Conservation (phyloP, 805 yeast species). For the Kodamaea jinghongensis region DNA sequence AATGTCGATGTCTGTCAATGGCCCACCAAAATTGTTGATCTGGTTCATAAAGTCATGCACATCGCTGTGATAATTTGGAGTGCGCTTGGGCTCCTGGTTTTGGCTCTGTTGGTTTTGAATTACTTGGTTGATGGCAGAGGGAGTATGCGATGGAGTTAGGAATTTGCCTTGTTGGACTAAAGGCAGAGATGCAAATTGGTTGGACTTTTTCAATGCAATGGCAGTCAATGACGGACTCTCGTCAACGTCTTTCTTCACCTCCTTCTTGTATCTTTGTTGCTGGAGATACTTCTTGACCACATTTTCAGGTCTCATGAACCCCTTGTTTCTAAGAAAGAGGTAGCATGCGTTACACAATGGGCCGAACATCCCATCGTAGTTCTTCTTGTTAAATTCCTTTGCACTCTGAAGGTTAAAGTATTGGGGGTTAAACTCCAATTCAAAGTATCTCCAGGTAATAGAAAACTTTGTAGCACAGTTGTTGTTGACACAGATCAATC, state of each 20-base stretch:
- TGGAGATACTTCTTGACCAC: constrained; percentile 45
- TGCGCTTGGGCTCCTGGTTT: constrained; percentile 7
- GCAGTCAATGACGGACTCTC: constrained; percentile 14
- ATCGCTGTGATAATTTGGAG: constrained; percentile 31
- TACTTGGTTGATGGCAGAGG: constrained; percentile 37
- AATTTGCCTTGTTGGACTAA: constrained; percentile 23
- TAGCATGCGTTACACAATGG: constrained; percentile 47
- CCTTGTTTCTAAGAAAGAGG: constrained; percentile 50
- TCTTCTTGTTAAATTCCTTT: constrained; percentile 35
- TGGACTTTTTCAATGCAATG: constrained; percentile 15
- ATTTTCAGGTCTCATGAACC: constrained; percentile 65
- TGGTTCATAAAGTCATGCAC: constrained; percentile 42
- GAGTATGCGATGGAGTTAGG: constrained; percentile 40
- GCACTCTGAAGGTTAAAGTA: constrained; percentile 38
- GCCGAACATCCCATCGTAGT: constrained; percentile 47
- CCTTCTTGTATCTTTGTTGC: constrained; percentile 42
- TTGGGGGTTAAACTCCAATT: constrained; percentile 37
- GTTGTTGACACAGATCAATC: constrained; percentile 38
- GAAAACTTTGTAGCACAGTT: constrained; percentile 39
- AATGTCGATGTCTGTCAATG: constrained; percentile 45
- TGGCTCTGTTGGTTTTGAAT: constrained; percentile 23
- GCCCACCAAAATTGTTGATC: constrained; percentile 41
- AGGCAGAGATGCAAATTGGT: constrained; percentile 30
- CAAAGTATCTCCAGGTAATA: constrained; percentile 45
- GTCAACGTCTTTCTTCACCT: constrained; percentile 29